Conservation (phyloP, 768 basidiomycete species). For the Mycena maculata region DNA sequence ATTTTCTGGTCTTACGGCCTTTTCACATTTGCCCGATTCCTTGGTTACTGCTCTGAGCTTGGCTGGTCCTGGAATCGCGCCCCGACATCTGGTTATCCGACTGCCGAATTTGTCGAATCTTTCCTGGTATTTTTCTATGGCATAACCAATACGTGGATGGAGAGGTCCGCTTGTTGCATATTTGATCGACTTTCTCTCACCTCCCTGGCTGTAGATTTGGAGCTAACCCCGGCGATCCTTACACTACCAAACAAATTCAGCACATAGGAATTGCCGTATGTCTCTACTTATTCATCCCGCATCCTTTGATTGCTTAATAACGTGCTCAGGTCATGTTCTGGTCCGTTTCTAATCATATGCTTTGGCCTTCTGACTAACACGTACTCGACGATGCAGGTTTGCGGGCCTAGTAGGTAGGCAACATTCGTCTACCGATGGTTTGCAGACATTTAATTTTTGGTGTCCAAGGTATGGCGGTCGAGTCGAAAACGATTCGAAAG, state of each 20-base stretch:
- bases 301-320: slow-evolving; percentile 1
- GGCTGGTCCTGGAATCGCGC: slow-evolving; percentile 97
- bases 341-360: not conserved
- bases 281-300: not conserved
- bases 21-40: slow-evolving; percentile 91
- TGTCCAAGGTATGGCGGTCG: slow-evolving; percentile 77
- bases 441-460: not conserved
- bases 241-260: slow-evolving; percentile 91
- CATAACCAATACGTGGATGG: slow-evolving; percentile 95
- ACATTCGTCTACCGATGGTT: not conserved
- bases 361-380: not conserved
- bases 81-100: slow-evolving; percentile 60
- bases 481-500: slow-evolving; percentile 76
- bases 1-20: slow-evolving; percentile 96
- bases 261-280: slow-evolving; percentile 92
- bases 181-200: not conserved
- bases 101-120: slow-evolving; percentile 85
- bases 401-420: slow-evolving; percentile 79
- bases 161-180: slow-evolving; percentile 45
- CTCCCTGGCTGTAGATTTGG: slow-evolving; percentile 69
- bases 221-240: slow-evolving; percentile 81
- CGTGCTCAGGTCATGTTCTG: slow-evolving; percentile 81
- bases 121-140: slow-evolving; percentile 90
- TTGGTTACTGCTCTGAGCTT: slow-evolving; percentile 84
- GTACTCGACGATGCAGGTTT: slow-evolving; percentile 61